Conservation (phyloP, 805 yeast species). For the Wickerhamiella nectarea region DNA sequence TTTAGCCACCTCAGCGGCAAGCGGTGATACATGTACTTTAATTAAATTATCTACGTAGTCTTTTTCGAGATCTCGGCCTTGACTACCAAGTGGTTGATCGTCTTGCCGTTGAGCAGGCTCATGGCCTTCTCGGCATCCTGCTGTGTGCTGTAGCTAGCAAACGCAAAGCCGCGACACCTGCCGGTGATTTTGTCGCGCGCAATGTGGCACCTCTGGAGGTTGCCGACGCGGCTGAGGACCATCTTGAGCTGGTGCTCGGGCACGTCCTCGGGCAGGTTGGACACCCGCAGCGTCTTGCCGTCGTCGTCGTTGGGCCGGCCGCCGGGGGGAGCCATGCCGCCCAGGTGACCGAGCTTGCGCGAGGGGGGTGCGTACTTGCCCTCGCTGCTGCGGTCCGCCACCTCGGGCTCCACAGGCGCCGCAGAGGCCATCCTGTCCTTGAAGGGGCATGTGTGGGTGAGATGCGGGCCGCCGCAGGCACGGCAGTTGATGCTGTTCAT, state of each 20-base stretch:
- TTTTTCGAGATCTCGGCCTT: slow-evolving; percentile 30
- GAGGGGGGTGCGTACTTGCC: slow-evolving; percentile 51
- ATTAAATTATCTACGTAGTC: neutral
- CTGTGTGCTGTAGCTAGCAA: slow-evolving; percentile 55
- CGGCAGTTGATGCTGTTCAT: slow-evolving; percentile 49
- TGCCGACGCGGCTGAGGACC: slow-evolving; percentile 57
- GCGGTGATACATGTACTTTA: neutral
- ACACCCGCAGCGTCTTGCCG: slow-evolving; percentile 71
- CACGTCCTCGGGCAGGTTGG: slow-evolving; percentile 78
- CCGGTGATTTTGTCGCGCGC: slow-evolving; percentile 90
- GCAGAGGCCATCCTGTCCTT: slow-evolving; percentile 66
- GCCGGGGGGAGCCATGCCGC: slow-evolving; percentile 19
- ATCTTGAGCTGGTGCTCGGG: slow-evolving; percentile 67
- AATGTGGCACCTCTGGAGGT: slow-evolving; percentile 57
- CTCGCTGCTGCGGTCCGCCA: slow-evolving; percentile 18
- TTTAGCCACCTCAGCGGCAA: neutral
- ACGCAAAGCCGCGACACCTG: slow-evolving; percentile 89
- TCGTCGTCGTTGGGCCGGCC: slow-evolving; percentile 37
- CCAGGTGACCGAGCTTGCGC: slow-evolving; percentile 27
- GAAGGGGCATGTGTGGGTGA: slow-evolving; percentile 90
- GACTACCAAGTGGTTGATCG: slow-evolving; percentile 79
- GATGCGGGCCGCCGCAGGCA: slow-evolving; percentile 87
- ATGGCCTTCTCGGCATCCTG: slow-evolving; percentile 63
- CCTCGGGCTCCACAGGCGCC: slow-evolving; percentile 28
- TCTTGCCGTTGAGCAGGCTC: slow-evolving; percentile 70